These are phyloP conservation scores for Striga hermonthica DNA, from an alignment of 305 asterid species.

Conservation along the genomic window DNA sequence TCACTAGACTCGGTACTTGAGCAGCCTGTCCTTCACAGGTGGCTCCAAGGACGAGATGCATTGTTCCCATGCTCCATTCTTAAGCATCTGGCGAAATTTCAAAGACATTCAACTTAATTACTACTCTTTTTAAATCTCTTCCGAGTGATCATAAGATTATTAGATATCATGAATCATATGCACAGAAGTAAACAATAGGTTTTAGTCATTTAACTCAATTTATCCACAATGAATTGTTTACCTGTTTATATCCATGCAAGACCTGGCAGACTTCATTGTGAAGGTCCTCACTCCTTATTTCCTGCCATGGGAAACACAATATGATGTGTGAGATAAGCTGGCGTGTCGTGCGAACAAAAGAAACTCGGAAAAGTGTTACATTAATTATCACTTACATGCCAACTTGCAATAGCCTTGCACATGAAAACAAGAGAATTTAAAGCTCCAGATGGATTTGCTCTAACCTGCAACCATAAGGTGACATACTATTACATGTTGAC, in stretches of 20 bases:
- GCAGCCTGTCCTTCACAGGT: slow-evolving; percentile 57
- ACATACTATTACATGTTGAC: slow-evolving; percentile 20
- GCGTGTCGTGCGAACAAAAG: not conserved
- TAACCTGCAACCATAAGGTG: slow-evolving; percentile 53
- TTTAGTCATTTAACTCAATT: too few species aligned
- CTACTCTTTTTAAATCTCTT: not conserved
- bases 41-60: slow-evolving; percentile 78
- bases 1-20: slow-evolving; percentile 47
- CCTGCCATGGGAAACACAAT: slow-evolving; percentile 41
- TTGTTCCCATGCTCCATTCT: slow-evolving; percentile 80
- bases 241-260: slow-evolving; percentile 82
- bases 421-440: slow-evolving; percentile 71
- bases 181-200: too few species aligned
- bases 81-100: slow-evolving; percentile 61
- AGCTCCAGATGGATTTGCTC: slow-evolving; percentile 91
- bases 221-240: slow-evolving; percentile 37
- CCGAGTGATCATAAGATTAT: too few species aligned
- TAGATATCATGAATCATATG: too few species aligned
- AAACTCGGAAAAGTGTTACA: not conserved
- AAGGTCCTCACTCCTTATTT: slow-evolving; percentile 72
- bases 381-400: slow-evolving; percentile 65
- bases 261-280: slow-evolving; percentile 86
- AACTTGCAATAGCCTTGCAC: slow-evolving; percentile 90
- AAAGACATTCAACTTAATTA: not conserved
- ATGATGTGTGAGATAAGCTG: too few species aligned